These are phyloP conservation scores for Ramaria sp. DNA, from an alignment of 768 basidiomycete genomes.

Conservation along the genomic window DNA sequence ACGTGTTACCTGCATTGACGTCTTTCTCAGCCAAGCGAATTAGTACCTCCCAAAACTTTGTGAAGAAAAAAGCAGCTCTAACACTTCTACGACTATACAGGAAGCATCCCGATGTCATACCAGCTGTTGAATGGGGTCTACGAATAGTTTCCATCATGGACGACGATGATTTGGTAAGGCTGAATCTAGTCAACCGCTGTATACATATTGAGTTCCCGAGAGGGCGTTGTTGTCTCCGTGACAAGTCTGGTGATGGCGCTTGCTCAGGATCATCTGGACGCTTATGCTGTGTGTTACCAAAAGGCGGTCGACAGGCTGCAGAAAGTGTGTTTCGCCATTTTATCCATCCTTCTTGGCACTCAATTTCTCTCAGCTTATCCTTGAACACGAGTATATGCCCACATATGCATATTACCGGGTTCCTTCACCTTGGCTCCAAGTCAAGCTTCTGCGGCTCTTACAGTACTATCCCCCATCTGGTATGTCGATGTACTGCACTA, in stretches of 20 bases:
- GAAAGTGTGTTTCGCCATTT: slow-evolving; percentile 40
- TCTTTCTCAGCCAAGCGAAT: not conserved
- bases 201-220: not conserved
- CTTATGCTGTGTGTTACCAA: slow-evolving; percentile 85
- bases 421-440: slow-evolving; percentile 95
- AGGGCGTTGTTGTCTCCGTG: slow-evolving; percentile 94
- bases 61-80: slow-evolving; percentile 97
- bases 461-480: slow-evolving; percentile 96
- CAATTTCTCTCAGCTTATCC: slow-evolving; percentile 51
- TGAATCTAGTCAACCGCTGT: slow-evolving; percentile 1
- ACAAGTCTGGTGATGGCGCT: slow-evolving; percentile 89
- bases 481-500: slow-evolving; percentile 18
- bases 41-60: slow-evolving; percentile 90
- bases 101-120: slow-evolving; percentile 91
- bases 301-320: slow-evolving; percentile 88
- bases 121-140: slow-evolving; percentile 90
- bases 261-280: slow-evolving; percentile 88
- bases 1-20: not conserved
- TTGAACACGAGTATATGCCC: slow-evolving; percentile 79
- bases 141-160: slow-evolving; percentile 95
- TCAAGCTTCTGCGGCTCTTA: slow-evolving; percentile 83
- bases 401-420: slow-evolving; percentile 98
- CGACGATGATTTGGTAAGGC: slow-evolving; percentile 66
- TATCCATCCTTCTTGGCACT: not conserved
- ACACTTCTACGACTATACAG: slow-evolving; percentile 88